phyloP scores from a whole-genome alignment of 2,329 filamentous ascomycete genomes.

The Fusarium annulatum region DNA sequence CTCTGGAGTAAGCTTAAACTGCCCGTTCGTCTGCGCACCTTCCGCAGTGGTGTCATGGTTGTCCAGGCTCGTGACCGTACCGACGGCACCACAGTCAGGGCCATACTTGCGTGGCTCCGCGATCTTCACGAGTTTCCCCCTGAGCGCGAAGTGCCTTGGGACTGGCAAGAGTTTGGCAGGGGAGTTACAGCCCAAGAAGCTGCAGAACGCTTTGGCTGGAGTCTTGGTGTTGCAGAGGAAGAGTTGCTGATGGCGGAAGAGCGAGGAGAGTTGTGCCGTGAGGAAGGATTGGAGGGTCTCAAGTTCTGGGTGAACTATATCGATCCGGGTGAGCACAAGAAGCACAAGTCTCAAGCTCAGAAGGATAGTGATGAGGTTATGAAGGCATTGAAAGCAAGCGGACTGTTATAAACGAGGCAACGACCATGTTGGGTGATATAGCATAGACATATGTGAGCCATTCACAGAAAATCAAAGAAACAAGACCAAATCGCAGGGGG shows the following conservation, averaged over 20 bases:
- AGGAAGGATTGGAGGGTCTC: conserved; percentile 90
- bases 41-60: conserved; percentile 94
- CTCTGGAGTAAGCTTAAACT: conserved; percentile 90
- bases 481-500: neutral
- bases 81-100: conserved; percentile 87
- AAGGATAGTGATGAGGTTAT: conserved; percentile 56
- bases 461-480: neutral
- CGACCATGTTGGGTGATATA: conserved; percentile 8
- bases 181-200: conserved; percentile 91
- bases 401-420: conserved; percentile 40
- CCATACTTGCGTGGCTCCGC: conserved; percentile 80
- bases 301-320: conserved; percentile 92
- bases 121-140: conserved; percentile 76
- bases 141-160: conserved; percentile 74
- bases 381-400: conserved; percentile 57
- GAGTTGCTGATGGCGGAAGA: conserved; percentile 98
- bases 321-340: conserved; percentile 55
- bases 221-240: conserved; percentile 93
- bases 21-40: conserved; percentile 86
- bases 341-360: conserved; percentile 43
- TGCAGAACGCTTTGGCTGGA: conserved; percentile 94
- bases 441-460: conserved; percentile 10
- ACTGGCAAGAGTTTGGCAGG: conserved; percentile 81
- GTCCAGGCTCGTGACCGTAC: conserved; percentile 90
- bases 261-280: conserved; percentile 84